phyloP scores from a whole-genome alignment of 2,329 filamentous ascomycete genomes.

The Dothideomycetidae sp. region DNA sequence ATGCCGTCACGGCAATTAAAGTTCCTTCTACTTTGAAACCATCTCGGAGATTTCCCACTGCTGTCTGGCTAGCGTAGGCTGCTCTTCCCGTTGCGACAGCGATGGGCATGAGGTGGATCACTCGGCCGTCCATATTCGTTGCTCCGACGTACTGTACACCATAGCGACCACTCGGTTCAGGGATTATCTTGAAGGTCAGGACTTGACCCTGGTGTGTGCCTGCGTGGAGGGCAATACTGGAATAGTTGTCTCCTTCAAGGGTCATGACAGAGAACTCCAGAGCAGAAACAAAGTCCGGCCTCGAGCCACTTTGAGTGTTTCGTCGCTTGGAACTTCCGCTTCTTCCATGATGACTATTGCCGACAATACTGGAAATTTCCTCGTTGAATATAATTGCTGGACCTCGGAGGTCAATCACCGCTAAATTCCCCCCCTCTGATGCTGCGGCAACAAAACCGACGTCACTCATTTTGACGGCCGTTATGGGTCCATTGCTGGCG shows the following conservation, averaged over 20 bases:
- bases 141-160: conserved; percentile 57
- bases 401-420: conserved; percentile 74
- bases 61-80: conserved; percentile 58
- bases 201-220: conserved; percentile 76
- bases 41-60: conserved; percentile 61
- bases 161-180: conserved; percentile 54
- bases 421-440: conserved; percentile 67
- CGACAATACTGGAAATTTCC: conserved; percentile 53
- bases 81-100: conserved; percentile 61
- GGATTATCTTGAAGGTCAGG: conserved; percentile 80
- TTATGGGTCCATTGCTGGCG: conserved; percentile 69
- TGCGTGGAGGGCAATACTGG: conserved; percentile 82
- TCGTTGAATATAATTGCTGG: conserved; percentile 70
- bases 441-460: conserved; percentile 83
- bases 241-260: conserved; percentile 85
- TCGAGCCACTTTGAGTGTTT: conserved; percentile 33
- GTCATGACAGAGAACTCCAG: conserved; percentile 79
- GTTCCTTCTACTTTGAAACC: conserved; percentile 67
- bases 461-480: conserved; percentile 69
- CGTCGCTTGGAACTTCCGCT: conserved; percentile 53
- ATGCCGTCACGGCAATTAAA: conserved; percentile 59
- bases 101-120: conserved; percentile 69
- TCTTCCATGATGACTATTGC: conserved; percentile 51
- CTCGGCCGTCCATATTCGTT: conserved; percentile 46
- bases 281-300: conserved; percentile 59